Conservation (phyloP, 2,329 filamentous ascomycete species). For the Alternaria dauci region DNA sequence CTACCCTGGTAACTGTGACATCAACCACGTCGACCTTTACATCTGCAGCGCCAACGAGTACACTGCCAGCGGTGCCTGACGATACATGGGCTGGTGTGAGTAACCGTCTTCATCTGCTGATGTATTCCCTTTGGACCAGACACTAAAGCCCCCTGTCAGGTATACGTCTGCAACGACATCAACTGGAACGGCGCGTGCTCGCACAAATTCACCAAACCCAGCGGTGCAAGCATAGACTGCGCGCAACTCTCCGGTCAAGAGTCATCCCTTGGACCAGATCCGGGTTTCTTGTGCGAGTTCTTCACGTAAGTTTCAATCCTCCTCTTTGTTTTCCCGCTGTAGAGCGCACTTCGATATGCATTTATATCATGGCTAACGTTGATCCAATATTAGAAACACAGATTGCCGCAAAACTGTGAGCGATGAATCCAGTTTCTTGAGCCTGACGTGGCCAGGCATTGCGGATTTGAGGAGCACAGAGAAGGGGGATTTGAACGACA, state of each 20-base stretch:
- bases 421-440: conserved; percentile 20
- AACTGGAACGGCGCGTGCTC: conserved; percentile 35
- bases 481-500: conserved; percentile 32
- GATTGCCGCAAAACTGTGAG: conserved; percentile 19
- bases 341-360: not conserved
- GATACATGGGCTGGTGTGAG: not conserved
- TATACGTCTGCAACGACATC: conserved; percentile 37
- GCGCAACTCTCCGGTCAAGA: conserved; percentile 25
- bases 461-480: conserved; percentile 25
- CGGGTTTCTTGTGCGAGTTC: conserved; percentile 36
- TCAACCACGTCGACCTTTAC: not conserved
- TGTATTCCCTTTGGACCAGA: not conserved
- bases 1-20: not conserved
- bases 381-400: conserved; percentile 19
- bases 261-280: conserved; percentile 33
- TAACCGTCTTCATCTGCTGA: not conserved
- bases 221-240: conserved; percentile 25
- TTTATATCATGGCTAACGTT: not conserved
- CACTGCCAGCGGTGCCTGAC: not conserved
- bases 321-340: not conserved
- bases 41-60: not conserved
- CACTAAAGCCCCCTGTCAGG: conserved; percentile 14
- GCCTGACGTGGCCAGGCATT: conserved; percentile 23
- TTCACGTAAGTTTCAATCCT: conserved; percentile 33
- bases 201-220: conserved; percentile 19